phyloP scores from a whole-genome alignment of 331 rosid species.

The Arachis monticola region DNA sequence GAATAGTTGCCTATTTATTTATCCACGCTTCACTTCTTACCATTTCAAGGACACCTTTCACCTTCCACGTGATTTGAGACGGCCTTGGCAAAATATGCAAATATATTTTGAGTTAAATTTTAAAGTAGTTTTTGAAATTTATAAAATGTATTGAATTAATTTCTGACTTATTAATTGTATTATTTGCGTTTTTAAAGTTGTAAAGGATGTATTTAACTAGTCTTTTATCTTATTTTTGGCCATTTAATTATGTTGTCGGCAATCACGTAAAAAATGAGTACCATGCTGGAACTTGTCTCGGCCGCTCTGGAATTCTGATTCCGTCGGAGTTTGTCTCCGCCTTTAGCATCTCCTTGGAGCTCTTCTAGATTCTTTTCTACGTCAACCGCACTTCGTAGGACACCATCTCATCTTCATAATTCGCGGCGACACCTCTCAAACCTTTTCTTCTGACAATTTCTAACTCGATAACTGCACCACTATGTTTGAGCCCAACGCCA shows the following conservation, averaged over 20 bases:
- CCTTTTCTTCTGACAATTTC: conserved; percentile 49
- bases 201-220: no score
- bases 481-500: conserved; percentile 26
- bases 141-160: no score
- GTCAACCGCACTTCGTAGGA: conserved; percentile 81
- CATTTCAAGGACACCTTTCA: background rate
- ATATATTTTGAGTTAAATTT: no score
- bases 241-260: no score
- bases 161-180: no score
- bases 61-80: background rate
- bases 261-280: no score
- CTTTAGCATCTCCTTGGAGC: conserved; percentile 81
- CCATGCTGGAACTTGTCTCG: no score
- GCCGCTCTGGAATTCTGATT: conserved; percentile 38
- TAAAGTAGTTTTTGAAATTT: no score
- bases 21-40: background rate
- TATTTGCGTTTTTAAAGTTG: no score
- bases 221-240: no score
- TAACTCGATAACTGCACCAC: conserved; percentile 35
- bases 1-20: background rate
- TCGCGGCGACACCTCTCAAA: conserved; percentile 48
- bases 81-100: background rate
- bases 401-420: conserved; percentile 55
- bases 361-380: conserved; percentile 57
- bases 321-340: conserved; percentile 85